phyloP scores from a whole-genome alignment of 225 moss, liverwort and hornwort genomes.

The Antitrichia curtipendula region DNA sequence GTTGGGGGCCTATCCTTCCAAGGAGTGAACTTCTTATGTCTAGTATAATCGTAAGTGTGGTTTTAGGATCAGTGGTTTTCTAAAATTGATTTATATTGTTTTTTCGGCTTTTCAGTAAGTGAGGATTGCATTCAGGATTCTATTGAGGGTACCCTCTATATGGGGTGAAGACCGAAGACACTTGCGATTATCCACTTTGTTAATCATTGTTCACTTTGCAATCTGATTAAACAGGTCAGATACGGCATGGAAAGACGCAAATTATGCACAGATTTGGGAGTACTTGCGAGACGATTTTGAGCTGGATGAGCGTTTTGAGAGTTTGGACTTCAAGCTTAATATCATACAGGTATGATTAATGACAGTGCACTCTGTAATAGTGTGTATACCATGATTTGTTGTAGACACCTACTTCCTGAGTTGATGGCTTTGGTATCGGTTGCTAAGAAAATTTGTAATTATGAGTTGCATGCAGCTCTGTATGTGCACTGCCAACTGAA shows the following conservation, averaged over 20 bases:
- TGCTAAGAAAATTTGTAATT: background rate
- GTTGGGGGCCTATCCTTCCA: background rate
- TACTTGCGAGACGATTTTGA: constrained; percentile 96
- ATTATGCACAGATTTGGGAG: constrained; percentile 97
- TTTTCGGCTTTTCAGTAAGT: background rate
- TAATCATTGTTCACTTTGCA: background rate
- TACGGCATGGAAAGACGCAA: constrained; percentile 96
- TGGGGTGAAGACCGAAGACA: background rate
- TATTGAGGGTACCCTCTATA: background rate
- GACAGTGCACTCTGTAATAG: background rate
- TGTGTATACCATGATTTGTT: background rate
- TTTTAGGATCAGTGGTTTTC: background rate
- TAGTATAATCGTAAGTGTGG: background rate
- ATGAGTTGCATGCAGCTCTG: background rate
- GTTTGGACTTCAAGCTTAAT: constrained; percentile 93
- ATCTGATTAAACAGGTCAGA: constrained; percentile 51
- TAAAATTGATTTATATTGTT: background rate
- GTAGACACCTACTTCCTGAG: background rate
- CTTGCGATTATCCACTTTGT: background rate
- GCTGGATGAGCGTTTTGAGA: constrained; percentile 95
- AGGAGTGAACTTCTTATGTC: background rate
- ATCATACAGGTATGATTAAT: constrained; percentile 63
- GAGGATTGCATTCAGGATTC: background rate
- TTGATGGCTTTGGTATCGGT: background rate
- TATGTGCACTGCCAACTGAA: background rate